Evolutionary conservation across 768 basidiomycete genomes (phyloP).

Genomic region (Lactarius evosmus): DNA sequence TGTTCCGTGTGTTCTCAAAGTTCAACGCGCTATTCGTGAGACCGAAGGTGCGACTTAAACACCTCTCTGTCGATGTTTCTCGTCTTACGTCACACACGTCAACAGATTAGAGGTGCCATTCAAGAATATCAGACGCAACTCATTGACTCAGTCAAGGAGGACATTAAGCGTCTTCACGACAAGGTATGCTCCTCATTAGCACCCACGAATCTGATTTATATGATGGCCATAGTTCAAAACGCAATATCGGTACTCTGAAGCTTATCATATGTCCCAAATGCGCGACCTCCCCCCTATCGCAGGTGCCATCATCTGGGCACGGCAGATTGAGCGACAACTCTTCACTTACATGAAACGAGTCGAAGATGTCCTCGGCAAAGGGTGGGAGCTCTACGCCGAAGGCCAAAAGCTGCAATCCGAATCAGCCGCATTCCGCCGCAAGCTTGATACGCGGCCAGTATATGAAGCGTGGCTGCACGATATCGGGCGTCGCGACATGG

Average conservation of each 20-base stretch:
- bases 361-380: slow-evolving; percentile 96
- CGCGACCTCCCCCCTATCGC: slow-evolving; percentile 98
- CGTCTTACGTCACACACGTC: background rate
- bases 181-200: slow-evolving; percentile 49
- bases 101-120: slow-evolving; percentile 92
- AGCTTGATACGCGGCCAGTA: slow-evolving; percentile 90
- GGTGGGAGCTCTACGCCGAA: slow-evolving; percentile 99
- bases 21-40: slow-evolving; percentile 97
- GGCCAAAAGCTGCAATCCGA: slow-evolving; percentile 96
- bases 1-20: slow-evolving; percentile 98
- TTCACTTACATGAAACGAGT: slow-evolving; percentile 98
- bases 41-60: slow-evolving; percentile 67
- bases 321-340: slow-evolving; percentile 97
- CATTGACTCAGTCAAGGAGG: slow-evolving; percentile 98
- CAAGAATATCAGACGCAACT: slow-evolving; percentile 99
- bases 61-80: background rate
- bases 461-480: slow-evolving; percentile 97
- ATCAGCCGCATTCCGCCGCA: slow-evolving; percentile 86
- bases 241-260: slow-evolving; percentile 92
- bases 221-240: slow-evolving; percentile 71
- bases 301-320: slow-evolving; percentile 97
- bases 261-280: slow-evolving; percentile 98
- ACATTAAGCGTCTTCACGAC: slow-evolving; percentile 92
- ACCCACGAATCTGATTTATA: background rate
- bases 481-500: slow-evolving; percentile 90